These are phyloP conservation scores for Coemansia sp. DNA, from an alignment of 192 early-diverging fungal genomes.

Conservation along the genomic window DNA sequence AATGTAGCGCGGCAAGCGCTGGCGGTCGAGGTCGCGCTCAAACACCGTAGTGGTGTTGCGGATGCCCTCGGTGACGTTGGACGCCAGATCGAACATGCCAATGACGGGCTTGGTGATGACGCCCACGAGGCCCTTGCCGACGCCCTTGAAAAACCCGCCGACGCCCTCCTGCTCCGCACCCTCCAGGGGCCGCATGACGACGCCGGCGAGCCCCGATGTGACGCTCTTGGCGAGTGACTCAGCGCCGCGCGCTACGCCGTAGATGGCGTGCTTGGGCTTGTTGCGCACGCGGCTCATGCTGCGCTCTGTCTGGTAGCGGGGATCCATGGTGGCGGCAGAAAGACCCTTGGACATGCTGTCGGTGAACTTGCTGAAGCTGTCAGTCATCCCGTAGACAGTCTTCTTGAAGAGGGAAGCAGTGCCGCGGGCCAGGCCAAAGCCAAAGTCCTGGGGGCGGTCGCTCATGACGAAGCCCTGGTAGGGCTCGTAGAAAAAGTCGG, in stretches of 20 bases:
- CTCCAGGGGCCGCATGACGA: conserved; percentile 84
- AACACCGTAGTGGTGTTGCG: conserved; percentile 92
- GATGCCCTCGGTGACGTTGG: conserved; percentile 91
- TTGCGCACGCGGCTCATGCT: conserved; percentile 79
- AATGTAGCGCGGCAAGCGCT: conserved; percentile 82
- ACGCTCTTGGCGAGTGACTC: conserved; percentile 81
- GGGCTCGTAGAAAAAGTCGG: conserved; percentile 97
- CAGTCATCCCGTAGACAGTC: conserved; percentile 94
- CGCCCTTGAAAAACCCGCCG: conserved; percentile 92
- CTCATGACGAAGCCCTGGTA: conserved; percentile 96
- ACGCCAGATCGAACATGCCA: conserved; percentile 93
- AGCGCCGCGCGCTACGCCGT: conserved; percentile 86
- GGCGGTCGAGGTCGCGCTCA: conserved; percentile 80
- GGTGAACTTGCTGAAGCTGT: conserved; percentile 93
- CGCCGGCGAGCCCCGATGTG: conserved; percentile 83
- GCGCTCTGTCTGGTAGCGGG: conserved; percentile 81
- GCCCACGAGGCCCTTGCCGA: conserved; percentile 93
- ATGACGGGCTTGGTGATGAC: conserved; percentile 94
- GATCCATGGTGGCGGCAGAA: conserved; percentile 93
- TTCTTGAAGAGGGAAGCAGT: conserved; percentile 77
- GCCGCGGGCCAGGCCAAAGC: conserved; percentile 86
- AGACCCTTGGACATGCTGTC: conserved; percentile 97
- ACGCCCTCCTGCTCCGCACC: conserved; percentile 88
- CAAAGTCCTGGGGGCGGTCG: conserved; percentile 91
- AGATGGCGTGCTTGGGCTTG: conserved; percentile 85